A percentile compares a stretch with the other conserved stretches of the same genome.
Evolutionary conservation across 352 stramenopile species (phyloP).

Genomic region (Elongisporangium prolatum): DNA sequence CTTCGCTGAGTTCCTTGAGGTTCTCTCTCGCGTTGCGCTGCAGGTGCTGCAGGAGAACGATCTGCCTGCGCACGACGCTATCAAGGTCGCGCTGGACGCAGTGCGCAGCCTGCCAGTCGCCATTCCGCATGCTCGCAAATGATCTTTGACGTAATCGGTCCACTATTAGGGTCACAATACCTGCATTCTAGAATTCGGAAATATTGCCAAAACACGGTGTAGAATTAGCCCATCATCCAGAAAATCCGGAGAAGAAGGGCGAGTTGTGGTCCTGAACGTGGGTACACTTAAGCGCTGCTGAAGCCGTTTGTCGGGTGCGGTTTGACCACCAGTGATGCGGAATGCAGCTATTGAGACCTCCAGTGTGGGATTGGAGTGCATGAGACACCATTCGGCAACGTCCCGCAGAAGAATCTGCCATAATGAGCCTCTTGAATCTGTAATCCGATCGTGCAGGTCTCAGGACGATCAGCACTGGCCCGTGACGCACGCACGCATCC

Average conservation of each 20-base stretch:
- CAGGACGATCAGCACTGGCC: too few relatives aligned
- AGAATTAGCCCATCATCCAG: neutral
- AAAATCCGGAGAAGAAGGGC: neutral
- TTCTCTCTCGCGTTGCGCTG: slow-evolving; percentile 58
- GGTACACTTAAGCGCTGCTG: neutral
- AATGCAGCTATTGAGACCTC: neutral
- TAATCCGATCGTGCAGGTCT: too few relatives aligned
- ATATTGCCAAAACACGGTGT: neutral
- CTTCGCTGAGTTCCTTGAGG: slow-evolving; percentile 73
- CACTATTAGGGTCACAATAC: neutral
- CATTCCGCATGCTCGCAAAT: slow-evolving; percentile 27
- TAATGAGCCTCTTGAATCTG: neutral
- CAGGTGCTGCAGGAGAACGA: slow-evolving; percentile 54
- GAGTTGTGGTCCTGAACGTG: neutral
- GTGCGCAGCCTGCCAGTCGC: slow-evolving; percentile 44
- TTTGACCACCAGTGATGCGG: neutral
- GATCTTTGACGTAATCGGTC: too few relatives aligned
- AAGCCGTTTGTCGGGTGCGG: neutral
- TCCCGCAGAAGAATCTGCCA: neutral
- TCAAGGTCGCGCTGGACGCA: slow-evolving; percentile 76
- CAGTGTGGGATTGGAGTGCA: neutral
- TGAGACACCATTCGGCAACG: neutral
- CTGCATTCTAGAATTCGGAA: neutral
- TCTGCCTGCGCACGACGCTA: slow-evolving; percentile 54
- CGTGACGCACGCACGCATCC: neutral